These are phyloP conservation scores for Scleroderma bovista DNA, from an alignment of 768 basidiomycete genomes.

Conservation along the genomic window DNA sequence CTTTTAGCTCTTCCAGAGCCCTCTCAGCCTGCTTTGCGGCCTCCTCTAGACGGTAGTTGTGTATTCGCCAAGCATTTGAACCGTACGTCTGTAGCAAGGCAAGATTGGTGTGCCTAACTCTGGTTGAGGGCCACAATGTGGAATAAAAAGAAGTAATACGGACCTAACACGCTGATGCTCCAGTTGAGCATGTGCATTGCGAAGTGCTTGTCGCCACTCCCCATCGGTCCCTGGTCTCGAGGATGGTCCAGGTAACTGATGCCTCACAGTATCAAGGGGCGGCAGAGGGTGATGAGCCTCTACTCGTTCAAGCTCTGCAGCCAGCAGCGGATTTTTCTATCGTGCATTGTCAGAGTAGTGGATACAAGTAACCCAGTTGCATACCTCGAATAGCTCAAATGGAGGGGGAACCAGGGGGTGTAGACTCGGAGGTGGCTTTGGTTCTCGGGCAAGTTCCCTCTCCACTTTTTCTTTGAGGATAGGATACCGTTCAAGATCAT, in stretches of 20 bases:
- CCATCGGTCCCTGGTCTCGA: slow-evolving; percentile 60
- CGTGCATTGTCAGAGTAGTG: neutral
- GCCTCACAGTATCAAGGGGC: slow-evolving; percentile 64
- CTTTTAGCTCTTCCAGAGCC: slow-evolving; percentile 70
- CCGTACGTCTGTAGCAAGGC: slow-evolving; percentile 82
- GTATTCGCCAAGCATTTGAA: slow-evolving; percentile 85
- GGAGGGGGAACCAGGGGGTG: slow-evolving; percentile 71
- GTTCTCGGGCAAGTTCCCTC: slow-evolving; percentile 67
- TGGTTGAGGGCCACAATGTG: slow-evolving; percentile 1
- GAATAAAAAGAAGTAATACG: slow-evolving; percentile 8
- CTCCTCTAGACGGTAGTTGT: slow-evolving; percentile 83
- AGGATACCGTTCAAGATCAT: slow-evolving; percentile 78
- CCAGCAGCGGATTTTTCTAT: slow-evolving; percentile 64
- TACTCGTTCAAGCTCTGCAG: slow-evolving; percentile 71
- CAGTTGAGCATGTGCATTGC: slow-evolving; percentile 76
- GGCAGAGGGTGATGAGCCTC: slow-evolving; percentile 60
- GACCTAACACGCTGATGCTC: slow-evolving; percentile 83
- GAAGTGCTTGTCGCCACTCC: slow-evolving; percentile 69
- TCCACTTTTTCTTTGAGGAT: slow-evolving; percentile 70
- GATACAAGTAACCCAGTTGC: slow-evolving; percentile 12
- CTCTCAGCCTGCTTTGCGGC: slow-evolving; percentile 68
- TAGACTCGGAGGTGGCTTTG: slow-evolving; percentile 50
- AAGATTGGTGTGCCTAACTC: slow-evolving; percentile 71
- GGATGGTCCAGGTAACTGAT: slow-evolving; percentile 67
- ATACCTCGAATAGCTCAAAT: slow-evolving; percentile 62